Evolutionary conservation across 1,284 basidiomycete genomes (phyloP), one percentile per base, ranked within the genome.

Genomic region (Cutaneotrichosporon cavernicola): DNA sequence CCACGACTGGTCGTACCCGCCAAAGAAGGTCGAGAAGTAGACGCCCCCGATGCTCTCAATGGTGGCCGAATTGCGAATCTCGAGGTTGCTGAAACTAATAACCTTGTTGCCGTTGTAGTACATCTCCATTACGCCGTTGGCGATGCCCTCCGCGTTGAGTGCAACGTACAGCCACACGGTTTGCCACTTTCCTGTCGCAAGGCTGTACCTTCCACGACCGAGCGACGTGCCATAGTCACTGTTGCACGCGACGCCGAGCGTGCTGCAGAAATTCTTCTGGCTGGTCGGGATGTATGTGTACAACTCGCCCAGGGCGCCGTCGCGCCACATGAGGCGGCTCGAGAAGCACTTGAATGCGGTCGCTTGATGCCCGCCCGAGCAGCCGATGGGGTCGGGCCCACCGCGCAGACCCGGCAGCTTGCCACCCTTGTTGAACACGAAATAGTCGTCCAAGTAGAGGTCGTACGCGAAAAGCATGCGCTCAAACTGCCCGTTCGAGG

Each of bases 1-100:
- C 76, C 78, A 81, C 1, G 73, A 60, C n/a, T 66, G 30, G 63
- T 80, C 76, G 65, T 76, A 70, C 9, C 81, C 81, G 47, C 81
- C 81, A 64, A 82, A 81, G 66, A 82, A 82, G 26, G 81, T 81
- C 22, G 77, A 79, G 64, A 81, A 81, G 72, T 76, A 80, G 31
- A 81, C 66, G 4, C 77, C 79, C 30, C 73, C 74, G 32, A 80
- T 69, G 6, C 69, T 69, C 32, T 62, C 49, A 22, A 82, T 68
- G 31, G 61, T 50, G 18, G 57, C 52, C 1, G 77, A 70, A 4
- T 70, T 66, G n/a, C 81, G 74, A 46, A 82, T 51, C 60, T 72
- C 74, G 58, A 81, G 73, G 61, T 79, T 73, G 18, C 64, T 64
- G 66, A 79, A 75, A 13, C 70, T 58, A 21, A 81, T 66, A 4